Evolutionary conservation across 257 asterid genomes (phyloP).

Genomic region (Lithospermum erythrorhizon): DNA sequence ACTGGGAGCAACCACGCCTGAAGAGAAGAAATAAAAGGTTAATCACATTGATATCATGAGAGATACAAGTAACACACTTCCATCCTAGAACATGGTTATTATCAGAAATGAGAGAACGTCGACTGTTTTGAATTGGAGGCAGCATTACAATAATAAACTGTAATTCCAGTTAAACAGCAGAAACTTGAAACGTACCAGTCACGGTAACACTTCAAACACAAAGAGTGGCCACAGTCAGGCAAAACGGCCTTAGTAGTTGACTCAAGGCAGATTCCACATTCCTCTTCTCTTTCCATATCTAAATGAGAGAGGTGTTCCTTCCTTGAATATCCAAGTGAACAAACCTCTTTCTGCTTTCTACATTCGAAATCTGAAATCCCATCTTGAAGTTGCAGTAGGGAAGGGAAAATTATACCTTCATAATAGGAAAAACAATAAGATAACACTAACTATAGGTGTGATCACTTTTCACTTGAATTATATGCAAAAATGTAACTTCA

Average conservation of each 20-base stretch:
- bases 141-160: too few relatives aligned
- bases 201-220: constrained; percentile 21
- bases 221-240: constrained; percentile 25
- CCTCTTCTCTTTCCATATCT: constrained; percentile 26
- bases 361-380: constrained; percentile 28
- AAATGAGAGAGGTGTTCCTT: constrained; percentile 15
- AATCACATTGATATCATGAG: not conserved
- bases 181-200: constrained; percentile 19
- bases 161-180: too few relatives aligned
- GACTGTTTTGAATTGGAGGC: too few relatives aligned
- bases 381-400: constrained; percentile 28
- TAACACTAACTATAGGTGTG: not conserved
- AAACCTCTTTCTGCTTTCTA: constrained; percentile 22
- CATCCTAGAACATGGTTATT: not conserved
- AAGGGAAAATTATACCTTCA: constrained; percentile 25
- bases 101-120: too few relatives aligned
- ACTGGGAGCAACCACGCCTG: constrained; percentile 27
- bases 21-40: not conserved
- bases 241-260: constrained; percentile 18
- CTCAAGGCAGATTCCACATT: constrained; percentile 34
- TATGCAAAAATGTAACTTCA: not conserved
- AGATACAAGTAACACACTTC: not conserved
- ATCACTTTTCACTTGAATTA: too few relatives aligned
- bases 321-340: constrained; percentile 17
- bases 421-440: not conserved